phyloP scores from a whole-genome alignment of 345 rosid species.

The Diplotaxis tenuifolia region DNA sequence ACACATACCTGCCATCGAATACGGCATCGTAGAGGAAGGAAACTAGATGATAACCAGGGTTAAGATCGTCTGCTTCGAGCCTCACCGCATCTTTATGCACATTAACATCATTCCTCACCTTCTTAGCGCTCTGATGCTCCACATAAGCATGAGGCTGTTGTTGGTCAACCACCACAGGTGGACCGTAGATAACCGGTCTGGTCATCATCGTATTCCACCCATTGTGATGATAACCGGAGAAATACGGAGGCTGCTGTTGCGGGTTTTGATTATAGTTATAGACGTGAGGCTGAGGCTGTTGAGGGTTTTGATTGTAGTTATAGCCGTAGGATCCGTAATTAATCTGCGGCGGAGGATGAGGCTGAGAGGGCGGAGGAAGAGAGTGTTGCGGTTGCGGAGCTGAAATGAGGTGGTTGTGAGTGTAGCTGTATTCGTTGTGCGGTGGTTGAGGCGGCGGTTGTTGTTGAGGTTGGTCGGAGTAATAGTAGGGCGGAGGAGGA shows the following conservation, averaged over 20 bases:
- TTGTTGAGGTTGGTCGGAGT: conserved; percentile 24
- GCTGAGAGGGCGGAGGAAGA: conserved; percentile 36
- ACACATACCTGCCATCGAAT: conserved; percentile 73
- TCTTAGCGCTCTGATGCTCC: conserved; percentile 85
- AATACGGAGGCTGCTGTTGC: conserved; percentile 40
- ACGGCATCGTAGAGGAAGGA: conserved; percentile 88
- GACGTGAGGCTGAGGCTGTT: conserved; percentile 37
- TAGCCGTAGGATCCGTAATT: conserved; percentile 45
- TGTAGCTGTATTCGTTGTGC: conserved; percentile 29
- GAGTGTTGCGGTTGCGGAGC: conserved; percentile 35
- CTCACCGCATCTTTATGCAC: conserved; percentile 78
- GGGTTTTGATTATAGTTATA: conserved; percentile 44
- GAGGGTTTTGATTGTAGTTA: conserved; percentile 41
- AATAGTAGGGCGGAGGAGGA: conserved; percentile 35
- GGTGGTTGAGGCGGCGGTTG: conserved; percentile 44
- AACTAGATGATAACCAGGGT: conserved; percentile 69
- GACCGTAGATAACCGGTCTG: conserved; percentile 39
- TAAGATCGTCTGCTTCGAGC: conserved; percentile 58
- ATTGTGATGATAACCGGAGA: conserved; percentile 46
- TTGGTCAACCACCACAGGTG: conserved; percentile 27
- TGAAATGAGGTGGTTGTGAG: conserved; percentile 29
- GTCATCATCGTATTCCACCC: conserved; percentile 52
- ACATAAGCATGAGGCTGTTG: conserved; percentile 61
- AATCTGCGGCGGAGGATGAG: conserved; percentile 43
- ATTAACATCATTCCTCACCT: conserved; percentile 86